Evolutionary conservation across 2,329 filamentous ascomycete species (phyloP), one percentile per base, ranked within the genome.

Genomic region (Fusarium pininemorale): DNA sequence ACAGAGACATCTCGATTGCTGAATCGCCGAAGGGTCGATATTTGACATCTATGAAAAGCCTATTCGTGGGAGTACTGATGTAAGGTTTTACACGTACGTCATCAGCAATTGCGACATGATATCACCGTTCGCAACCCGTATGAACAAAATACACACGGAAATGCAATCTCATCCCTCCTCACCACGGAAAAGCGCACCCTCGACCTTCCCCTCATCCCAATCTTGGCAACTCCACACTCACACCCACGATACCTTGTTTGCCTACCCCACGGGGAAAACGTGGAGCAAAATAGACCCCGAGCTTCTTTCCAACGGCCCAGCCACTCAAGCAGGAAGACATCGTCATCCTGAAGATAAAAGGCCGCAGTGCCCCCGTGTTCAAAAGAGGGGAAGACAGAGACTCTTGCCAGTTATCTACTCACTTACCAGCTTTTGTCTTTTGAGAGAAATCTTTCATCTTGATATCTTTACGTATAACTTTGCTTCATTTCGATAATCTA

Each of bases 251-350:
- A 47, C 63, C 66, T 42, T 55, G 60, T 38, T 66, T 66, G 5
- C 42, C 39, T 70, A 70, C 73, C 75, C 75, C 75, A 65, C 70
- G 73, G 75, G 75, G 75, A 74, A 72, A 30, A 61, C 54, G 74
- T 70, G 72, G 73, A 73, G 67, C 50, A 53, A 59, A 68, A 7
- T 20, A 55, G 20, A 28, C 37, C 35, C 51, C 51, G 51, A 55
- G 12, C 15, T 13, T 5, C 18, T 32, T 50, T 63, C 16, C 24
- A 71, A 48, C 57, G 47, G 38, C 4, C 22, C 39, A 48, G 16
- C 45, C 45, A 28, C 20, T 37, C 6, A 16, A 24, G 5, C 42
- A 26, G 16, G 4, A 26, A 28, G 45, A 47, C 22, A 47, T 45
- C 41, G 57, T 55, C 51, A 55, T 30, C 6, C 22, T 18, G 1